Percentiles rank a stretch among this genome's conserved stretches.
Evolutionary conservation across 352 stramenopile genomes (phyloP).

Genomic region (Pythium sp.): DNA sequence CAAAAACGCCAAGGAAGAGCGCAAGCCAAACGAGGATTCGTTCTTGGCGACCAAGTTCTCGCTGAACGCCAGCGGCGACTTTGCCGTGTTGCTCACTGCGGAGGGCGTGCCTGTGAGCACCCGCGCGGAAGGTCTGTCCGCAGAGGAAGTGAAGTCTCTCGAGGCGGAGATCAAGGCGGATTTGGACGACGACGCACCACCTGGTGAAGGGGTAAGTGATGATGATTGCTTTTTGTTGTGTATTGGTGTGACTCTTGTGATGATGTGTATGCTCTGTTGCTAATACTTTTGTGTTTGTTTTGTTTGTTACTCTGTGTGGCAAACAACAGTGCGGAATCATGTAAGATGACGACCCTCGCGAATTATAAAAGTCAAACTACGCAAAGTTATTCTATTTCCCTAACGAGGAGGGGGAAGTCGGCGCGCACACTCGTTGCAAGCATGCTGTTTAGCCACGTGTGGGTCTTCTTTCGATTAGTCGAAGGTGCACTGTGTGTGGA

Average conservation of each 20-base stretch:
- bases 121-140: slow-evolving; percentile 53
- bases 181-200: slow-evolving; percentile 46
- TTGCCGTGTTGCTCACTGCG: slow-evolving; percentile 54
- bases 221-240: slow-evolving; percentile 6
- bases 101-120: slow-evolving; percentile 73
- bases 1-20: slow-evolving; percentile 72
- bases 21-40: slow-evolving; percentile 67
- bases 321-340: slow-evolving; percentile 34
- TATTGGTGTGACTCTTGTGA: neutral
- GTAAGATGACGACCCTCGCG: slow-evolving; percentile 20
- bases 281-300: neutral
- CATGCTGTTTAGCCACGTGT: neutral
- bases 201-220: slow-evolving; percentile 47
- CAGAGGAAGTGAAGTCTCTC: slow-evolving; percentile 59
- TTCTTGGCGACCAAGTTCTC: slow-evolving; percentile 83
- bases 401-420: neutral
- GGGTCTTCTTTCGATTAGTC: neutral
- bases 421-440: neutral
- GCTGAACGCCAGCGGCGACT: slow-evolving; percentile 64
- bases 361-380: slow-evolving; percentile 12
- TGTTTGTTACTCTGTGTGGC: neutral
- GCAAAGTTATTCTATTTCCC: slow-evolving; percentile 7
- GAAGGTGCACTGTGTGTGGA: neutral
- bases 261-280: neutral
- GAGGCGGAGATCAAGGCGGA: slow-evolving; percentile 50